Evolutionary conservation across 169 alveolate species (phyloP), one percentile per base, ranked within the genome.

Genomic region (Plasmodium billcollinsi): DNA sequence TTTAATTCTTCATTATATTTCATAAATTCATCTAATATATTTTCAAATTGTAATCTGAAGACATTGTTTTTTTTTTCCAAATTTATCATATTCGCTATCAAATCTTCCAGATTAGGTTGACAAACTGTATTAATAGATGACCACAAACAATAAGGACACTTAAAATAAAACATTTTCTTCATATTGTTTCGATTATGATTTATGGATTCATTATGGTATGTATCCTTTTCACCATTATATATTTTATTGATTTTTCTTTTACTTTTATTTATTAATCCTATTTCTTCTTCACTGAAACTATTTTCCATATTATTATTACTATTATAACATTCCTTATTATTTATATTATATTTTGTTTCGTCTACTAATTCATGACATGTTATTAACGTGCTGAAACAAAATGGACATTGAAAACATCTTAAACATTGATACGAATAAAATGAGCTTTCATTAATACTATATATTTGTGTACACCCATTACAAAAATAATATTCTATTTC

Each of bases 361-460:
- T 52, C 89, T 20, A 66, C 65, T 18, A 14, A 21, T 14, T 67
- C 67, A n/a, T 78, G 89, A 15, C 78, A 65, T 29, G 67, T 65
- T 21, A 76, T 49, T 43, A 78, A 18, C 62, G 72, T 65, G 45
- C 73, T 65, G 47, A 78, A 78, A 33, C 89, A 78, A 21, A 69
- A 78, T 8, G 89, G 89, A 15, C 89, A 78, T 65, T 78, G 65
- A 71, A 78, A 78, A 43, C 89, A 78, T 56, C 89, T 75, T 70
- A 78, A 65, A 66, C 89, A 78, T 54, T 78, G 70, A 45, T 78
- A 78, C 39, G 89, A 78, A 45, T 78, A 78, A 78, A 78, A 12
- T 18, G 71, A 43, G 9, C 78, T 33, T 49, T 78, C 89, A 71
- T 59, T 78, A 65, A 50, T 54, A 59, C 78, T 65, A 12, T 78